Percentiles rank a stretch among this genome's conserved stretches.
Conservation (phyloP, 441 rosid species). For the Pelargonium australe region DNA sequence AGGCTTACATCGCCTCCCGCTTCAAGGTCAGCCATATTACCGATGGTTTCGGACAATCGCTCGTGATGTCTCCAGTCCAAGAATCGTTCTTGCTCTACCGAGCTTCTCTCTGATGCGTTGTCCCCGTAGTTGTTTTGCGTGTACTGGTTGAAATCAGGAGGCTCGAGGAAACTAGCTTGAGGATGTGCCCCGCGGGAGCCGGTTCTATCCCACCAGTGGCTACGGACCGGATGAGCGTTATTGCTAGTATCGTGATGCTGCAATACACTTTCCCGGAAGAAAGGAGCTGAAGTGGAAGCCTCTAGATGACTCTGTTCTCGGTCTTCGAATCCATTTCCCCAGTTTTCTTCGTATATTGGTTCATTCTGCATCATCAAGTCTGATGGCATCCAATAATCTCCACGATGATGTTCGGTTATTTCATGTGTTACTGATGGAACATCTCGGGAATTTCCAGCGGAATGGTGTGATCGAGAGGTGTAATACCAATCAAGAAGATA, state of each 20-base stretch:
- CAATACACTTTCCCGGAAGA: constrained; percentile 61
- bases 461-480: constrained; percentile 39
- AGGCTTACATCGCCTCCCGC: constrained; percentile 49
- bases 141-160: constrained; percentile 62
- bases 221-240: constrained; percentile 29
- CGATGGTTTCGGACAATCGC: constrained; percentile 37
- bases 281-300: constrained; percentile 61
- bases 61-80: constrained; percentile 40
- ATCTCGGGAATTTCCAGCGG: constrained; percentile 24
- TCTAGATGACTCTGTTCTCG: constrained; percentile 45
- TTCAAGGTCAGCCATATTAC: constrained; percentile 49
- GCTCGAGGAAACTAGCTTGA: constrained; percentile 76
- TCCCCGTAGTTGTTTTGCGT: constrained; percentile 30
- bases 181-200: constrained; percentile 36
- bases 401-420: constrained; percentile 29
- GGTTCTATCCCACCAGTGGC: constrained; percentile 85
- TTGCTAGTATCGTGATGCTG: constrained; percentile 39
- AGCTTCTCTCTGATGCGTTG: constrained; percentile 46
- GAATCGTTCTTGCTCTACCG: constrained; percentile 43
- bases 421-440: constrained; percentile 19
- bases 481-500: constrained; percentile 91
- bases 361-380: constrained; percentile 28
- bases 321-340: constrained; percentile 30
- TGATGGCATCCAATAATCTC: constrained; percentile 47
- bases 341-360: constrained; percentile 29